Evolutionary conservation across 139 green algal genomes (phyloP).

Genomic region (Closterium sp.): DNA sequence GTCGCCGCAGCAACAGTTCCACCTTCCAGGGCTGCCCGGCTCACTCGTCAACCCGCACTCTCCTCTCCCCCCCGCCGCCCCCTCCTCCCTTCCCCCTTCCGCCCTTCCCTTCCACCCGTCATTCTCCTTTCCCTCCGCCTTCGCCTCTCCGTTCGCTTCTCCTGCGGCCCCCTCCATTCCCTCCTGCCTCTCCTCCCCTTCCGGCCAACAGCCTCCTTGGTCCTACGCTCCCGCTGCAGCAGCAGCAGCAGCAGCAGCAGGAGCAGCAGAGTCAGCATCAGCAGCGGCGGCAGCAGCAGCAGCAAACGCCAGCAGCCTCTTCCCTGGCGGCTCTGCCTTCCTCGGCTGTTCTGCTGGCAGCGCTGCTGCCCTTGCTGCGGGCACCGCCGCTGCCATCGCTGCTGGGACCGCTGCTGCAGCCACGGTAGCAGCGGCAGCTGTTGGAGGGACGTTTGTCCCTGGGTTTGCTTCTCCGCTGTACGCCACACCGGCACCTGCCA

Average conservation of each 20-base stretch:
- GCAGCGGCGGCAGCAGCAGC: neutral
- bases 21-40: neutral
- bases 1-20: neutral
- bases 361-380: neutral
- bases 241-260: neutral
- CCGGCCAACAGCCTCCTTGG: neutral
- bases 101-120: neutral
- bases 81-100: neutral
- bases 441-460: neutral
- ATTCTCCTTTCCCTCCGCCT: neutral
- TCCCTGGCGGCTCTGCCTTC: neutral
- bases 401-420: neutral
- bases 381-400: neutral
- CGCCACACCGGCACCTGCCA: neutral
- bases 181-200: neutral
- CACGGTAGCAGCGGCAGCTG: neutral
- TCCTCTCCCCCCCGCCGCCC: neutral
- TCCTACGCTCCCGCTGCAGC: neutral
- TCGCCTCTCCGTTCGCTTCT: neutral
- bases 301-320: neutral
- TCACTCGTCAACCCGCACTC: neutral
- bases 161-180: neutral
- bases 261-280: neutral
- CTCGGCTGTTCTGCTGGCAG: neutral
- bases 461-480: neutral